Percentiles rank a stretch among this genome's conserved stretches.
These are phyloP conservation scores for Paraphoma chrysanthemicola DNA, from an alignment of 2,329 filamentous ascomycete species.

Conservation along the genomic window DNA sequence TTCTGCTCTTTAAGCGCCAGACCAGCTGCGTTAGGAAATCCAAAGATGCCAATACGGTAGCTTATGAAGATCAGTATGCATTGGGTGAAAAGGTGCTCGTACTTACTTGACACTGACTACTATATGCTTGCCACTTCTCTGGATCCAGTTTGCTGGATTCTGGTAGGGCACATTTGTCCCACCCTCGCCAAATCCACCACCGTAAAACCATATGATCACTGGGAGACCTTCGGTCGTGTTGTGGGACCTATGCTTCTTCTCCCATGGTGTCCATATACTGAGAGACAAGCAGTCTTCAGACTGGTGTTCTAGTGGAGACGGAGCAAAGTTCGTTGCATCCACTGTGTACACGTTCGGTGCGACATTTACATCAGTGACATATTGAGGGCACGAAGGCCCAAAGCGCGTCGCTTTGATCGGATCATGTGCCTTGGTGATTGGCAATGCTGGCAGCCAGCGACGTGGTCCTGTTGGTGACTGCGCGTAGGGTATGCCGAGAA, in stretches of 20 bases:
- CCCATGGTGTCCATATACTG: constrained; percentile 54
- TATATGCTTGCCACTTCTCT: constrained; percentile 46
- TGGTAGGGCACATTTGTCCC: constrained; percentile 54
- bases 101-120: constrained; percentile 42
- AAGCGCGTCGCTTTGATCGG: constrained; percentile 36
- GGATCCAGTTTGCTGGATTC: constrained; percentile 32
- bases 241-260: constrained; percentile 10
- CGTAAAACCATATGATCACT: constrained; percentile 57
- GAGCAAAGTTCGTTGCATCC: constrained; percentile 34
- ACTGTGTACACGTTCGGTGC: constrained; percentile 26
- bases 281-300: constrained; percentile 57
- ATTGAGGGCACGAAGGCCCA: constrained; percentile 38
- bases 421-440: constrained; percentile 20
- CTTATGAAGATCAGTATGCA: constrained; percentile 4
- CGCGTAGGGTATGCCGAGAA: constrained; percentile 48
- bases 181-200: constrained; percentile 55
- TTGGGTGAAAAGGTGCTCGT: neutral
- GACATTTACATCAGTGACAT: constrained; percentile 14
- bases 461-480: constrained; percentile 40
- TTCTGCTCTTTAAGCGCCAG: constrained; percentile 42
- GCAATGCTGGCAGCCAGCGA: constrained; percentile 42
- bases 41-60: constrained; percentile 50
- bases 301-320: constrained; percentile 22
- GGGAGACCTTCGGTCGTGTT: constrained; percentile 39
- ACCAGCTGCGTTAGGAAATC: constrained; percentile 47